Evolutionary conservation across 202 grass and related monocot genomes (phyloP).

Genomic region (Dendrocalamus latiflorus): DNA sequence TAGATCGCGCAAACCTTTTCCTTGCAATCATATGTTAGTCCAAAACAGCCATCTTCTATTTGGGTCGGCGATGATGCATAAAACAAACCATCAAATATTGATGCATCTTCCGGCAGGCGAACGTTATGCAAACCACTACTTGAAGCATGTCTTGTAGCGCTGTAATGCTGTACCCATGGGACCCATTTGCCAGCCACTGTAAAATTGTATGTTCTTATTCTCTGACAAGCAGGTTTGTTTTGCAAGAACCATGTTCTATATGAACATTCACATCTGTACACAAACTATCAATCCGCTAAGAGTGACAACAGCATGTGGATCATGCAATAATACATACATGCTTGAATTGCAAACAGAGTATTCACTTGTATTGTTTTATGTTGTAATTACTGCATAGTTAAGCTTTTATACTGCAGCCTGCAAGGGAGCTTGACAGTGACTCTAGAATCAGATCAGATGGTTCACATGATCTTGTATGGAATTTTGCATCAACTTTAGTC

Average conservation of each 20-base stretch:
- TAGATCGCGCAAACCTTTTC: too few relatives aligned
- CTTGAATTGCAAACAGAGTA: background rate
- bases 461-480: background rate
- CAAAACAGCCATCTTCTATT: too few relatives aligned
- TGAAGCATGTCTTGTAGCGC: too few relatives aligned
- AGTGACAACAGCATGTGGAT: background rate
- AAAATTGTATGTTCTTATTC: conserved; percentile 13
- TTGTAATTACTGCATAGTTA: background rate
- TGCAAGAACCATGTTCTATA: background rate
- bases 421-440: background rate
- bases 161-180: too few relatives aligned
- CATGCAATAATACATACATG: background rate
- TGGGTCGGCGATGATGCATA: too few relatives aligned
- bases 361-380: background rate
- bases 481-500: background rate
- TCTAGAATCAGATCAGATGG: background rate
- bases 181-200: background rate
- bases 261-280: background rate
- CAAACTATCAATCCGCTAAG: too few relatives aligned
- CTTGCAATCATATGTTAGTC: too few relatives aligned
- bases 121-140: too few relatives aligned
- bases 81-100: too few relatives aligned
- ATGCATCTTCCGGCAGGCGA: too few relatives aligned
- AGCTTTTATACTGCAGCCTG: background rate
- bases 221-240: background rate